phyloP scores from a whole-genome alignment of 2,329 filamentous ascomycete species.

The Cylindrodendrum hubeiense region DNA sequence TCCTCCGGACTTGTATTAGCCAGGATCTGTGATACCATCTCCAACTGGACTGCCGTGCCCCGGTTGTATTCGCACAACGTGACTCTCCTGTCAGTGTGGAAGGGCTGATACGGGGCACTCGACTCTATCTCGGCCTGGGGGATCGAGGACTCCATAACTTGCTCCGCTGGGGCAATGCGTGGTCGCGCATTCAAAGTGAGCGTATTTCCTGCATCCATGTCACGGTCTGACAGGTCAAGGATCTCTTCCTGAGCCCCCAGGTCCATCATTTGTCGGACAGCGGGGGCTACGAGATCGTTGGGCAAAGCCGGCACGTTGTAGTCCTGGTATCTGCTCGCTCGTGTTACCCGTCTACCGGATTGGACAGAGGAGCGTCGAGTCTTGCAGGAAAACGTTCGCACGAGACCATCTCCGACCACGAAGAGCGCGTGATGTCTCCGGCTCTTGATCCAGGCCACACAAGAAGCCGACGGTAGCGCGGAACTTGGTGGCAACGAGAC shows the following conservation, averaged over 20 bases:
- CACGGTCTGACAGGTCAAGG: slow-evolving; percentile 65
- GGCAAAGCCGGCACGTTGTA: slow-evolving; percentile 74
- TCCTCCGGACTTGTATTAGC: slow-evolving; percentile 58
- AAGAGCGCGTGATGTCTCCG: slow-evolving; percentile 73
- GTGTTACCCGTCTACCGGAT: slow-evolving; percentile 64
- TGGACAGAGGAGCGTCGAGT: slow-evolving; percentile 66
- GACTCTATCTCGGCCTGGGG: slow-evolving; percentile 92
- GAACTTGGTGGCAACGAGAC: slow-evolving; percentile 73
- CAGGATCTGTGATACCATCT: slow-evolving; percentile 55
- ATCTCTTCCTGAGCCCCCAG: slow-evolving; percentile 66
- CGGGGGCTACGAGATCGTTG: slow-evolving; percentile 68
- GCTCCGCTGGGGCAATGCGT: slow-evolving; percentile 52
- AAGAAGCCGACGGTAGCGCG: slow-evolving; percentile 67
- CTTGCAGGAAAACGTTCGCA: slow-evolving; percentile 75
- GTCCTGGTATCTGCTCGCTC: slow-evolving; percentile 72
- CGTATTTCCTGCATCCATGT: slow-evolving; percentile 67
- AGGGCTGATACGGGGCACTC: slow-evolving; percentile 94
- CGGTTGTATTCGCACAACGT: slow-evolving; percentile 76
- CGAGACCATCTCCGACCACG: slow-evolving; percentile 73
- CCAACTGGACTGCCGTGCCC: slow-evolving; percentile 48
- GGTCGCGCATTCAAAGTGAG: slow-evolving; percentile 61
- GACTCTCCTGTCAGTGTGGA: slow-evolving; percentile 91
- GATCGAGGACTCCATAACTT: slow-evolving; percentile 72
- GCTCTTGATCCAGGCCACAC: slow-evolving; percentile 74
- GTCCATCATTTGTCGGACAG: slow-evolving; percentile 66